Conservation (phyloP, 768 basidiomycete species). For the Mrakia gelida region DNA sequence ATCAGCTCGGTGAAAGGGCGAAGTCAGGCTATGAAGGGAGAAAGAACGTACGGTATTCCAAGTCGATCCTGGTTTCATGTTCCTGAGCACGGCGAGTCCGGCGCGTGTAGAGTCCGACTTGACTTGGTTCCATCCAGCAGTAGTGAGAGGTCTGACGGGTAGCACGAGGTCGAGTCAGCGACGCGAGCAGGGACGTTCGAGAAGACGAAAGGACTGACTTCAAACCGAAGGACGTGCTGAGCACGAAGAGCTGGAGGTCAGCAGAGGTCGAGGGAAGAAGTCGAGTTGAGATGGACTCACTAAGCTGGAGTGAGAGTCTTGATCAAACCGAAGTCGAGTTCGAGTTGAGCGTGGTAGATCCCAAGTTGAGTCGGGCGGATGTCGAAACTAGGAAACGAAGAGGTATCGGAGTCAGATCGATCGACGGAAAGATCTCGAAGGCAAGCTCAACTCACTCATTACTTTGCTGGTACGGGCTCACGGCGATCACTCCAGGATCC, state of each 20-base stretch:
- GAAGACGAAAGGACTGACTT: background rate
- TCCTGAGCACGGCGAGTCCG: background rate
- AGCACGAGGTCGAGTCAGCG: background rate
- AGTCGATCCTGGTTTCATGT: background rate
- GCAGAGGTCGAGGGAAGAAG: conserved; percentile 36
- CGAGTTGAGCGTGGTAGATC: conserved; percentile 52
- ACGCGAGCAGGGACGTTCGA: background rate
- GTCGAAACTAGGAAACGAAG: background rate
- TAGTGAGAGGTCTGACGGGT: background rate
- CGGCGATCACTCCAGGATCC: conserved; percentile 41
- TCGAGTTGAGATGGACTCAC: conserved; percentile 46
- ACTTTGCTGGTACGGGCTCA: background rate
- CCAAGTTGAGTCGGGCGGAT: conserved; percentile 45
- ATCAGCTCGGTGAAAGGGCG: too few species aligned
- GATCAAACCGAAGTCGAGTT: conserved; percentile 50
- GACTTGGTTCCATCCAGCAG: background rate
- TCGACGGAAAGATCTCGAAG: background rate
- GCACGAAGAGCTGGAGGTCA: background rate
- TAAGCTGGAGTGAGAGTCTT: conserved; percentile 53
- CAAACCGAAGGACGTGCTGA: background rate
- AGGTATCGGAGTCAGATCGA: too few species aligned
- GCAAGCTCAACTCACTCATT: background rate
- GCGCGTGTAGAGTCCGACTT: background rate
- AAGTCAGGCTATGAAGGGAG: too few species aligned
- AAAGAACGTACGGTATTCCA: background rate